Evolutionary conservation across 495 filamentous ascomycete genomes (phyloP), one percentile per base, ranked within the genome.

Genomic region (Tricharina praecox): DNA sequence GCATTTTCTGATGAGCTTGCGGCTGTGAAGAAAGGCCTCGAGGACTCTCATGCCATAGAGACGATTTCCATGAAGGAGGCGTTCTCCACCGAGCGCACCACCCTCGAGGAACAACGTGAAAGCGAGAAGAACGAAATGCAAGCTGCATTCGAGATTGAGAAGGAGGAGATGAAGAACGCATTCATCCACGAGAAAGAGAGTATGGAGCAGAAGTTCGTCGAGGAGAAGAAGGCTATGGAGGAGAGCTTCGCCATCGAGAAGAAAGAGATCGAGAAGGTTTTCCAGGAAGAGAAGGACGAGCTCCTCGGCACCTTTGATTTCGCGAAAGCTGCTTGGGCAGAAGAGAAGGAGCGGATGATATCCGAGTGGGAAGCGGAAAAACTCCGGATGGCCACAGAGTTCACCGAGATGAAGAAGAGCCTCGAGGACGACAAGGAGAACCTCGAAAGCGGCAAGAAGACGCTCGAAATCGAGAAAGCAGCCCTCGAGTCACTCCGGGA

Each of bases 61-160:
- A 59, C 62, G 52, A 23, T 15, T 7, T 15, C 28, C 8, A 41
- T 53, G 20, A 46, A 55, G 26, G 50, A 55, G 37, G 39, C 50
- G 10, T 52, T 52, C 36, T 26, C 26, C 3, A 30, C 18, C 4
- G 23, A 47, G 13, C 34, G 15, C 16, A 8, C 18, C 5, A 15
- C 30, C 1, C 16, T 56, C 43, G 42, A 52, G 39, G 26, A 41
- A 13, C 19, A 28, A 19, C 54, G 52, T 40, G 48, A 35, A 2
- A 28, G 32, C 11, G 64, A 70, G 49, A 69, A 66, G 38, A 54
- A 59, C 4, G 37, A 60, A 16, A 61, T 74, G 54, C 63, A 70
- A 32, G 66, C 66, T 32, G 55, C 62, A 0, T 62, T 70, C 15
- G 61, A 65, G n/a, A n/a, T n/a, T n/a, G n/a, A n/a, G n/a, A 50